Evolutionary conservation across 2,329 filamentous ascomycete species (phyloP).

Genomic region (Exophiala calicioides): DNA sequence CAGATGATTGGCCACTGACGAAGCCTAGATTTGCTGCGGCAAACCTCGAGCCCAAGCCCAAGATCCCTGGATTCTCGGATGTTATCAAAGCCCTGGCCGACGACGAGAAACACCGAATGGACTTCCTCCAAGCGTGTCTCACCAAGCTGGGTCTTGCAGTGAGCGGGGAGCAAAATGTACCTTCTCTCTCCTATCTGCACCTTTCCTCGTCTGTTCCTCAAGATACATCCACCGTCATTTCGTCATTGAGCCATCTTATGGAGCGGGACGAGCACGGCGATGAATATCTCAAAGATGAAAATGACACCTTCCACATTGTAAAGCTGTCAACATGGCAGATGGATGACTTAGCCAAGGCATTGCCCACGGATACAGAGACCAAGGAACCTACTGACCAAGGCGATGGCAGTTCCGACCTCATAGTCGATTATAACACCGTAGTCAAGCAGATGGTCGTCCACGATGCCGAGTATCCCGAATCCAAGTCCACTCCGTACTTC

Average conservation of each 20-base stretch:
- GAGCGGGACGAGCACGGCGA: constrained; percentile 66
- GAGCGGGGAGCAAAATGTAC: constrained; percentile 68
- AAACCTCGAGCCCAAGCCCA: constrained; percentile 70
- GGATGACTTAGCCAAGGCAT: constrained; percentile 55
- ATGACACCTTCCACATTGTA: constrained; percentile 79
- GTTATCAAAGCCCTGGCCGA: constrained; percentile 67
- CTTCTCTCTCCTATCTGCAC: constrained; percentile 79
- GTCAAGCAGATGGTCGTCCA: constrained; percentile 75
- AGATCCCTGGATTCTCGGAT: constrained; percentile 67
- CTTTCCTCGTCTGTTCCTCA: constrained; percentile 68
- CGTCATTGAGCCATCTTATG: constrained; percentile 63
- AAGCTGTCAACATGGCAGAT: constrained; percentile 65
- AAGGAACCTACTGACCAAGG: constrained; percentile 36
- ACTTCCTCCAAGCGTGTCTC: constrained; percentile 79
- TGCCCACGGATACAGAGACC: constrained; percentile 42
- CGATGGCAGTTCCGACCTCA: constrained; percentile 52
- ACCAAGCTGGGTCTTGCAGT: constrained; percentile 79
- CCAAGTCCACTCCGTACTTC: constrained; percentile 79
- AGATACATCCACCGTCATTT: constrained; percentile 68
- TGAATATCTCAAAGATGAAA: constrained; percentile 75
- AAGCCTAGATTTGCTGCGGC: constrained; percentile 71
- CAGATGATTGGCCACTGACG: constrained; percentile 32
- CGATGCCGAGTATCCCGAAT: constrained; percentile 65
- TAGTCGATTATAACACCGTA: constrained; percentile 72
- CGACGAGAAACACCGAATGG: constrained; percentile 68